These are phyloP conservation scores for Penicillium nordicum DNA, from an alignment of 2,329 filamentous ascomycete genomes.

Conservation along the genomic window DNA sequence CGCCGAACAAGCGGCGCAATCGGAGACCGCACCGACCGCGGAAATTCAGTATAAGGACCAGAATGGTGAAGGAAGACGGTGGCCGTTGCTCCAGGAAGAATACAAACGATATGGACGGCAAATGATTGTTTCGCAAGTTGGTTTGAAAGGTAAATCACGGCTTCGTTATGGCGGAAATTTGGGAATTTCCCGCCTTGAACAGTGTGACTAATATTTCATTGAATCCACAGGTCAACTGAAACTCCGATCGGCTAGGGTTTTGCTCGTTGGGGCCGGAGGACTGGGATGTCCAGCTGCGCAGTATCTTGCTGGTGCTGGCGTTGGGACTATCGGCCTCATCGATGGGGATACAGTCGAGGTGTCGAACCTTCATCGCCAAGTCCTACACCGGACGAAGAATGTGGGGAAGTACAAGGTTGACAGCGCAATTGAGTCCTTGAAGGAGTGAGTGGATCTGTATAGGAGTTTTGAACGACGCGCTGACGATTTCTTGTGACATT, in stretches of 20 bases:
- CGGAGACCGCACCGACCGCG: constrained; percentile 7
- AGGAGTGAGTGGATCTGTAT: constrained; percentile 44
- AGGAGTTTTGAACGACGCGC: neutral
- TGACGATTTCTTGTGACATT: constrained; percentile 8
- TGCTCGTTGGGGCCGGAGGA: constrained; percentile 84
- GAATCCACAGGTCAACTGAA: constrained; percentile 64
- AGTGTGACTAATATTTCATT: neutral
- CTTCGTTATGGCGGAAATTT: neutral
- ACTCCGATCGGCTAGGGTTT: constrained; percentile 65
- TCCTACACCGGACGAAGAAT: constrained; percentile 69
- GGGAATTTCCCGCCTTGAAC: neutral
- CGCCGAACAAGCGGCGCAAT: constrained; percentile 26
- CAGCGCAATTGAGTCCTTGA: constrained; percentile 63
- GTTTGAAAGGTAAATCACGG: constrained; percentile 60
- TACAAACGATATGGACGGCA: constrained; percentile 87
- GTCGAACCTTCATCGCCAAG: constrained; percentile 90
- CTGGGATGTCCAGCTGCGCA: constrained; percentile 86
- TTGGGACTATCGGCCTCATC: constrained; percentile 77
- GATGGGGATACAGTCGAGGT: constrained; percentile 85
- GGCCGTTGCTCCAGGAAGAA: constrained; percentile 69
- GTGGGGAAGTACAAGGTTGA: constrained; percentile 78
- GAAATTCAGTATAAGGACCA: neutral
- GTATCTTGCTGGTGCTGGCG: constrained; percentile 87
- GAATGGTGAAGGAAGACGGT: constrained; percentile 41
- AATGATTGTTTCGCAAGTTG: constrained; percentile 80